Evolutionary conservation across 192 early-diverging fungal genomes (phyloP).

Genomic region (Oehlia diaphana): DNA sequence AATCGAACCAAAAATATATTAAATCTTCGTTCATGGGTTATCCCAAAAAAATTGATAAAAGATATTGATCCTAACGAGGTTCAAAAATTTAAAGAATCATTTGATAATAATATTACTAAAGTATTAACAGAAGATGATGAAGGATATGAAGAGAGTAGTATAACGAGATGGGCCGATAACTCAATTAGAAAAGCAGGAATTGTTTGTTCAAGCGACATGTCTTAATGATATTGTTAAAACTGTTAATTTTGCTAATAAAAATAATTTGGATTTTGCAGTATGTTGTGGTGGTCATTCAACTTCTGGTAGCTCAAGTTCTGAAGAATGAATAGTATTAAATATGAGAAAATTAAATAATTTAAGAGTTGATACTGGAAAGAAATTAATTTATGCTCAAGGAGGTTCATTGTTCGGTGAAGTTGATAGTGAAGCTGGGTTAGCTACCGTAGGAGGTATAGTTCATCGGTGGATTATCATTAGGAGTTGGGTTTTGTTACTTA

Average conservation of each 20-base stretch:
- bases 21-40: background rate
- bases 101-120: background rate
- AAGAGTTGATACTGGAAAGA: constrained; percentile 30
- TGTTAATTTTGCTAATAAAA: constrained; percentile 22
- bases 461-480: constrained; percentile 39
- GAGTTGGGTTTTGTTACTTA: constrained; percentile 47
- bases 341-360: constrained; percentile 27
- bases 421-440: constrained; percentile 31
- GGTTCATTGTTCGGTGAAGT: constrained; percentile 40
- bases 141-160: background rate
- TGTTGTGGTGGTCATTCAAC: constrained; percentile 40
- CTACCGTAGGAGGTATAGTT: constrained; percentile 30
- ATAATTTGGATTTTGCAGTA: constrained; percentile 32
- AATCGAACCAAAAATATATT: background rate
- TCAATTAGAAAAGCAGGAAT: background rate
- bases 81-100: background rate
- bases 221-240: background rate
- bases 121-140: background rate
- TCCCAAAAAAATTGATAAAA: background rate
- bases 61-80: background rate
- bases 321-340: constrained; percentile 36
- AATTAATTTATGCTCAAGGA: constrained; percentile 39
- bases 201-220: background rate
- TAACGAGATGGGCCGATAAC: background rate
- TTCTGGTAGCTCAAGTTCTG: constrained; percentile 28